Evolutionary conservation across 176 grass and related monocot genomes (phyloP), one percentile per base, ranked within the genome.

Genomic region (Musa acuminata): DNA sequence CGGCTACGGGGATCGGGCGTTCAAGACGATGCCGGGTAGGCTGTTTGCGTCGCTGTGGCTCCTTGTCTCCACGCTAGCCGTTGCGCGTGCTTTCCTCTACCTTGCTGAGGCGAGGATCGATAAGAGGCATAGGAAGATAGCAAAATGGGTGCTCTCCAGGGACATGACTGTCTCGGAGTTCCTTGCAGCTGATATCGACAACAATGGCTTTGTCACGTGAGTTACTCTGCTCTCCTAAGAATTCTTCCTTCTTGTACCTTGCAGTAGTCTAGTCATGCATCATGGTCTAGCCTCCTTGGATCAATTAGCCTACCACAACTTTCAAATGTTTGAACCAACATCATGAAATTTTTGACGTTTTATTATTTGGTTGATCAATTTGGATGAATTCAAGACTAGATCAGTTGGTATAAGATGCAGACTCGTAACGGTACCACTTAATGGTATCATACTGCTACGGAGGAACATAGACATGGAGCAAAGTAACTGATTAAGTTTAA

Each of bases 201-300:
- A 93, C 77, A 82, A 98, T 68, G 94, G 94, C 70, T 93, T 91
- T 79, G 94, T 98, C 82, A 98, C 90, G 90, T 98, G 79, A 93
- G 94, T 87, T 69, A 2, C 0, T 4, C 49, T 82, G 66, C 69
- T 35, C 26, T 63, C 74, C 4, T 57, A 50, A 81, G 19, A 22
- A 77, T 52, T 13, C 84, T 75, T 57, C 62, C 62, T 24, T 29
- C 48, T 72, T 21, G 0, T 52, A 27, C 53, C 24, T 54, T n/a
- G 51, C 29, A 73, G 53, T 69, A 13, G 27, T 74, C 52, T 55
- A n/a, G 14, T 19, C 52, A 17, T 52, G 19, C 69, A 72, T 72
- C 50, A 72, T 10, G 12, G 29, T 72, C n/a, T n/a, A 52, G 8
- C 65, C 74, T 51, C 14, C 43, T 59, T n/a, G 55, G 27, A 16